A percentile compares a stretch with the other conserved stretches of the same genome.
Conservation (phyloP, 257 asterid species). For the Knoxia roxburghii region DNA sequence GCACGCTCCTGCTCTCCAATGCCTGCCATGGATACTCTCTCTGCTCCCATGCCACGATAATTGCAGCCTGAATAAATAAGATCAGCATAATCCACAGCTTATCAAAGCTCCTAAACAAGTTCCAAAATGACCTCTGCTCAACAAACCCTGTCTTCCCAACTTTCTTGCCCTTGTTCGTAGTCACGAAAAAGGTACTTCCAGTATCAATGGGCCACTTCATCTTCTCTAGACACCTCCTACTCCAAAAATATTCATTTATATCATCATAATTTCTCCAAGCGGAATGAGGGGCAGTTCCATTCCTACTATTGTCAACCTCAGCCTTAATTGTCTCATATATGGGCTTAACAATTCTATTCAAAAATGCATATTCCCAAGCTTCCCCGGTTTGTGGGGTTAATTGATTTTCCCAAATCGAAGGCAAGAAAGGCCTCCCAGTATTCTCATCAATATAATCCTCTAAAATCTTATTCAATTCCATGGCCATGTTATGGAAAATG, state of each 20-base stretch:
- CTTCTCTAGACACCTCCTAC: slow-evolving; percentile 85
- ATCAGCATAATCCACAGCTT: slow-evolving; percentile 90
- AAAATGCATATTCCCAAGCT: slow-evolving; percentile 74
- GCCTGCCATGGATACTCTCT: slow-evolving; percentile 77
- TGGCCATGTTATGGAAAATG: slow-evolving; percentile 88
- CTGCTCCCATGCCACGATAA: slow-evolving; percentile 83
- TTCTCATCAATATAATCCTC: slow-evolving; percentile 92
- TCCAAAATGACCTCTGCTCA: slow-evolving; percentile 95
- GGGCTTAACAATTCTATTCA: slow-evolving; percentile 70
- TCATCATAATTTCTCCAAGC: slow-evolving; percentile 98
- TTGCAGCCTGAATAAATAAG: slow-evolving; percentile 79
- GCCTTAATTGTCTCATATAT: slow-evolving; percentile 70
- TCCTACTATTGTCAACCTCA: slow-evolving; percentile 78
- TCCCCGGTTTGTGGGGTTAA: no score
- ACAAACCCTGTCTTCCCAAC: slow-evolving; percentile 98
- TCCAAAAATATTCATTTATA: slow-evolving; percentile 95
- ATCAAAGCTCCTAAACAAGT: slow-evolving; percentile 85
- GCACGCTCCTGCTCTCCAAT: slow-evolving; percentile 51
- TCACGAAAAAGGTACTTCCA: slow-evolving; percentile 81
- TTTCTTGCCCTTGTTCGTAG: slow-evolving; percentile 69
- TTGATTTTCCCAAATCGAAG: slow-evolving; percentile 80
- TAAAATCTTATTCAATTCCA: slow-evolving; percentile 85
- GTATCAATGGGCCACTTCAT: slow-evolving; percentile 86
- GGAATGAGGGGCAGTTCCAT: slow-evolving; percentile 94
- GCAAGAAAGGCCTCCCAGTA: slow-evolving; percentile 85